Base-by-base conservation (phyloP, 2,329 filamentous ascomycete species). In the Taxawa tesnikishii region DNA sequence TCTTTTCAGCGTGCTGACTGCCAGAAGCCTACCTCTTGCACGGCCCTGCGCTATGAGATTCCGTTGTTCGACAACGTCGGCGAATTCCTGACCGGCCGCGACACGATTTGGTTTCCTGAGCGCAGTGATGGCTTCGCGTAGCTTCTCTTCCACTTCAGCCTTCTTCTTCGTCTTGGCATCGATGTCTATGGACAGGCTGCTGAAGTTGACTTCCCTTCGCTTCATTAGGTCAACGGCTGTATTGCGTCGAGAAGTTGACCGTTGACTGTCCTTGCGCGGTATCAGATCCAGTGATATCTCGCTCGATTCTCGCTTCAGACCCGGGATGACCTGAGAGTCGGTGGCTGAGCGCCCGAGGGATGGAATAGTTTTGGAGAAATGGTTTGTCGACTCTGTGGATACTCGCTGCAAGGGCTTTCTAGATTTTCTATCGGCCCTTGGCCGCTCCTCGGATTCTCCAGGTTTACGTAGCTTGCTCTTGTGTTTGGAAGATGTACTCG, bases 101-200 rank as follows among this genome's bases (percentile, higher is more conserved):
- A 73, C 68, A 28, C 83, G 71, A 46, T 88, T 85, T 1, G 83
- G 83, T 53, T 77, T 83, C 50, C 80, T 77, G 26, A 88, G 53
- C 7, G 75, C 70, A 5, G 70, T 71, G 30, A 90, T 87, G 6
- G 83, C 83, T 37, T 83, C 72, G 42, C 74, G 72, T 19, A 88
- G 56, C 46, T 85, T 77, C 16, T 75, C 72, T 29, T 83, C 74
- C 2, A 83, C 67, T 14, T 70, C 56, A 3, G 75, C 76, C 48
- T 79, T 78, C 51, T 73, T 80, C 44, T 63, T 73, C 18, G 70
- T 64, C 53, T 72, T 82, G 1, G 59, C 51, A 34, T 75, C 71
- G 2, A 66, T 65, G 17, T 65, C 53, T 21, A 60, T 65, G 16
- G 62, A 63, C 40, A 68, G 61, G 42, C 66, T 68, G 33, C 57